Evolutionary conservation across 495 filamentous ascomycete species (phyloP).

Genomic region (Hamigera avellanea): DNA sequence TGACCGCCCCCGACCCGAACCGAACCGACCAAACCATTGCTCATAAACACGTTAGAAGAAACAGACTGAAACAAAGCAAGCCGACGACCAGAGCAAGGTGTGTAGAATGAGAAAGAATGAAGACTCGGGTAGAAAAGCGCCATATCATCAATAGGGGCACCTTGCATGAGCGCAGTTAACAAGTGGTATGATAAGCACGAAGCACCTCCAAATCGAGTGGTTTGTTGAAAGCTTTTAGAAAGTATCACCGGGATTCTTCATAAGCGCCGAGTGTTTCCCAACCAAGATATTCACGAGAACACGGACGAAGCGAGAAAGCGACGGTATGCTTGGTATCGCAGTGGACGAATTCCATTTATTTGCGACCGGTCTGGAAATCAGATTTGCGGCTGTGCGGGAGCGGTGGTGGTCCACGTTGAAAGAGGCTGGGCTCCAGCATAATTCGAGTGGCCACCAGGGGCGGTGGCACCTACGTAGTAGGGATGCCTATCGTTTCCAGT

Average conservation of each 20-base stretch:
- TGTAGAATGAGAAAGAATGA: neutral
- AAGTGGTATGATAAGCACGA: no score
- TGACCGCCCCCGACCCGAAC: no score
- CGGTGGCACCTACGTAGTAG: conserved; percentile 24
- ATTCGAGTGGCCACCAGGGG: conserved; percentile 19
- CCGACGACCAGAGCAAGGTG: neutral
- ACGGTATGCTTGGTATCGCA: neutral
- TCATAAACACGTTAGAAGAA: neutral
- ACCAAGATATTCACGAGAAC: no score
- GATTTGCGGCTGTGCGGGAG: conserved; percentile 33
- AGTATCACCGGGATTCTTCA: no score
- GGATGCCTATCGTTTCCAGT: conserved; percentile 18
- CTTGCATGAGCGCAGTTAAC: no score
- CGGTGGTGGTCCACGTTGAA: conserved; percentile 30
- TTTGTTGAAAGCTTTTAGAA: no score
- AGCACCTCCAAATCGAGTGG: no score
- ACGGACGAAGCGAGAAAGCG: no score
- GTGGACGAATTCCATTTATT: neutral
- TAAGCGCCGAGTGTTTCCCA: no score
- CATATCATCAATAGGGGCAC: no score
- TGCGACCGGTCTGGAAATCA: conserved; percentile 8
- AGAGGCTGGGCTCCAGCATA: conserved; percentile 24
- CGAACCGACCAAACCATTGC: neutral
- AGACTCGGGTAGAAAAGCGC: neutral
- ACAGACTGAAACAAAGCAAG: neutral